phyloP scores from a whole-genome alignment of 768 basidiomycete species.

The Trametes cubensis region DNA sequence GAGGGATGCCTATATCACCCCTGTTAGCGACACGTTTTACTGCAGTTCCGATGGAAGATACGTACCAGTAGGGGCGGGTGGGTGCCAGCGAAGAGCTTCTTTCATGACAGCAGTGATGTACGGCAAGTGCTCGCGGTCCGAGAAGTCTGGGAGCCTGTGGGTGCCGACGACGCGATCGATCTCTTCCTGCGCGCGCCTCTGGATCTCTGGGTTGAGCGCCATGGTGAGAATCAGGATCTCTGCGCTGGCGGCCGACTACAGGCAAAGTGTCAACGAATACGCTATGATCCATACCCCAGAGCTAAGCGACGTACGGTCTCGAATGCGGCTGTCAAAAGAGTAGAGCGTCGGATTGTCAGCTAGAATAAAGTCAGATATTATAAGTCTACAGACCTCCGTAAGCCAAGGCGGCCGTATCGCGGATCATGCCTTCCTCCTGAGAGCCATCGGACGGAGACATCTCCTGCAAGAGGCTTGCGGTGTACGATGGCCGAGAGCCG shows the following conservation, averaged over 20 bases:
- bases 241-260: slow-evolving; percentile 2
- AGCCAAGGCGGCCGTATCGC: slow-evolving; percentile 13
- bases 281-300: background rate
- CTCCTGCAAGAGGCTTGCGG: slow-evolving; percentile 11
- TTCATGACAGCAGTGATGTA: slow-evolving; percentile 29
- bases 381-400: slow-evolving; percentile 14
- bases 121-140: slow-evolving; percentile 25
- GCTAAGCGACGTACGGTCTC: background rate
- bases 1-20: slow-evolving; percentile 20
- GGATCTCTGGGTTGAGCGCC: slow-evolving; percentile 24
- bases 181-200: slow-evolving; percentile 24
- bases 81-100: slow-evolving; percentile 39
- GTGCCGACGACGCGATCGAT: slow-evolving; percentile 26
- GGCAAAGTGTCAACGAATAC: background rate
- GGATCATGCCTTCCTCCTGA: slow-evolving; percentile 7
- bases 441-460: slow-evolving; percentile 2
- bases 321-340: background rate
- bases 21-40: background rate
- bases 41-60: background rate
- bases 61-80: slow-evolving; percentile 16
- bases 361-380: no score
- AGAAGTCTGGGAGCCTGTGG: slow-evolving; percentile 27
- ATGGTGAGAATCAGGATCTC: slow-evolving; percentile 21
- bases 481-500: slow-evolving; percentile 2
- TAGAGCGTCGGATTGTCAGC: no score